These are phyloP conservation scores for Calophaca sinica DNA, from an alignment of 306 rosid species.

Conservation along the genomic window DNA sequence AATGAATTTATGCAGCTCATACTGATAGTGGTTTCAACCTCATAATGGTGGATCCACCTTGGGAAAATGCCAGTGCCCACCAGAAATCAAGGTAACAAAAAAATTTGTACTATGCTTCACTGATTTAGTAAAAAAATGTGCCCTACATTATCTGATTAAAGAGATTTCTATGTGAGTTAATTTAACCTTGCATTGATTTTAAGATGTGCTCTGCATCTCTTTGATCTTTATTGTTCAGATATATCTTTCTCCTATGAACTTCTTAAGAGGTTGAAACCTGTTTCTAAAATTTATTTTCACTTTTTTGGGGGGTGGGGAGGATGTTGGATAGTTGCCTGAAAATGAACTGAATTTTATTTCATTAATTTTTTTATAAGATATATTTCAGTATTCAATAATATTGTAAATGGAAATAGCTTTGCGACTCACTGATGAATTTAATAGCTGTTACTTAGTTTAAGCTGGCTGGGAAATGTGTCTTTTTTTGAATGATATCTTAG, in stretches of 20 bases:
- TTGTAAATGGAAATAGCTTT: slow-evolving; percentile 20
- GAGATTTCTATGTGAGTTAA: too few relatives aligned
- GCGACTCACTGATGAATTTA: not conserved
- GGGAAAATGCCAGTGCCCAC: slow-evolving; percentile 95
- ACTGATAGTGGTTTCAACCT: slow-evolving; percentile 76
- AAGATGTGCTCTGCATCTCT: slow-evolving; percentile 20
- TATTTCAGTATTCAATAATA: slow-evolving; percentile 2
- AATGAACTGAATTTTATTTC: not conserved
- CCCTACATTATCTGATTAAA: not conserved
- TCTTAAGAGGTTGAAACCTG: slow-evolving; percentile 14
- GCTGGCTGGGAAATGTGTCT: slow-evolving; percentile 27
- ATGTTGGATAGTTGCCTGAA: slow-evolving; percentile 7
- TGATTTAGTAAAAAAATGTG: not conserved
- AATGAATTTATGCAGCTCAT: slow-evolving; percentile 53
- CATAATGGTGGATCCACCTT: slow-evolving; percentile 88
- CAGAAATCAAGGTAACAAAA: slow-evolving; percentile 73
- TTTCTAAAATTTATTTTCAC: not conserved
- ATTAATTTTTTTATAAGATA: not conserved
- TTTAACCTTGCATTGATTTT: not conserved
- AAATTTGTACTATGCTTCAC: not conserved
- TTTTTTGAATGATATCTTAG: not conserved
- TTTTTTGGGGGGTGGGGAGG: not conserved
- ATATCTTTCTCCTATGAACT: slow-evolving; percentile 26
- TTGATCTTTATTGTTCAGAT: slow-evolving; percentile 9
- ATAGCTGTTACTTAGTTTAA: slow-evolving; percentile 22